Evolutionary conservation across 495 filamentous ascomycete genomes (phyloP).

Genomic region (Aspergillus panamensis): DNA sequence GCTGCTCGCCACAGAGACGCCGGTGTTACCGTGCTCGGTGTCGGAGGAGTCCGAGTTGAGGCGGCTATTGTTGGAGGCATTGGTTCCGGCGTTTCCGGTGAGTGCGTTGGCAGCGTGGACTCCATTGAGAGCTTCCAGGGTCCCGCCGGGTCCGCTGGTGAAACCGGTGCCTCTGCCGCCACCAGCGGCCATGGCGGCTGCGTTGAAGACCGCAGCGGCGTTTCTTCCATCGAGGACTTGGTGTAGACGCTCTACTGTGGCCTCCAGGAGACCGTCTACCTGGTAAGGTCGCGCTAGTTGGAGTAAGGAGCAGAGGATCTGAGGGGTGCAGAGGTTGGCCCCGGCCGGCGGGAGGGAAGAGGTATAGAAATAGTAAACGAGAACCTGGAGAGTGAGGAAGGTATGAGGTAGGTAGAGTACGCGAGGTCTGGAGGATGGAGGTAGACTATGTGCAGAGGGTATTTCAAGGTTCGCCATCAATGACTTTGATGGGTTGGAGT

Average conservation of each 20-base stretch:
- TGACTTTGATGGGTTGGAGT: constrained; percentile 44
- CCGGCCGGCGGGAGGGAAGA: constrained; percentile 73
- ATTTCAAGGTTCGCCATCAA: constrained; percentile 43
- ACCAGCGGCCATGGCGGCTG: constrained; percentile 95
- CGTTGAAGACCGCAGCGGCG: constrained; percentile 96
- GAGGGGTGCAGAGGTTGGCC: constrained; percentile 82
- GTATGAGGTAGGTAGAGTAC: constrained; percentile 93
- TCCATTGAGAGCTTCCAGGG: constrained; percentile 44
- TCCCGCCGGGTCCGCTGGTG: constrained; percentile 42
- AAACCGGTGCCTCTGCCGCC: constrained; percentile 70
- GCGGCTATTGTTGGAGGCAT: constrained; percentile 31
- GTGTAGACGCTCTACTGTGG: constrained; percentile 86
- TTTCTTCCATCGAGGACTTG: constrained; percentile 87
- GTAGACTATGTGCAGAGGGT: constrained; percentile 50
- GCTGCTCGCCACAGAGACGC: constrained; percentile 35
- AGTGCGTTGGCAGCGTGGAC: constrained; percentile 27
- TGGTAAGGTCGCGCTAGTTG: constrained; percentile 92
- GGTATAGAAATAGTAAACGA: constrained; percentile 91
- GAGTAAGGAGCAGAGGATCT: constrained; percentile 90
- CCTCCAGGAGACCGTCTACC: constrained; percentile 87
- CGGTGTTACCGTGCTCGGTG: constrained; percentile 40
- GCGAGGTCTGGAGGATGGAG: constrained; percentile 71
- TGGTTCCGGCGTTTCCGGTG: constrained; percentile 19
- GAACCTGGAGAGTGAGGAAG: constrained; percentile 75
- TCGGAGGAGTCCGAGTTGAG: constrained; percentile 46